phyloP scores from a whole-genome alignment of 2,329 filamentous ascomycete species.

The Monilinia laxa region DNA sequence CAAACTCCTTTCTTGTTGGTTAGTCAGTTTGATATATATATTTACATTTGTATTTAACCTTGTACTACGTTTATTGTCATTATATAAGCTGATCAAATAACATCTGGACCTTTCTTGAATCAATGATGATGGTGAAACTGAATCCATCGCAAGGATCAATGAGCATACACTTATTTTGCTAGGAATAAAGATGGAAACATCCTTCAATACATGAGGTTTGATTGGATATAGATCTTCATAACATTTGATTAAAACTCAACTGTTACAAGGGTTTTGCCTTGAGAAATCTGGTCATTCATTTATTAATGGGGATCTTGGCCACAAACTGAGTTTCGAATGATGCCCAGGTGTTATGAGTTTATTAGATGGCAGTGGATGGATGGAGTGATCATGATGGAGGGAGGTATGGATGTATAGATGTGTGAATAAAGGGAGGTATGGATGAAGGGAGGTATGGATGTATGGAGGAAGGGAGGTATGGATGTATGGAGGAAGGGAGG shows the following conservation, averaged over 20 bases:
- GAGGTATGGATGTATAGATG: no score
- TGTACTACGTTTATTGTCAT: no score
- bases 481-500: no score
- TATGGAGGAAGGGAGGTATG: no score
- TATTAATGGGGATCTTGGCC: background rate
- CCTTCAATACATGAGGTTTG: background rate
- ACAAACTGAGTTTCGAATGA: slow-evolving; percentile 6
- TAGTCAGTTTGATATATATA: slow-evolving; percentile 7
- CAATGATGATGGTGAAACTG: slow-evolving; percentile 18
- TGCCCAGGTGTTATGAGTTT: background rate
- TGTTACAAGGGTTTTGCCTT: slow-evolving; percentile 11
- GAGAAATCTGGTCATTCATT: slow-evolving; percentile 13
- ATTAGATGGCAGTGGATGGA: no score
- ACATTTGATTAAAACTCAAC: background rate
- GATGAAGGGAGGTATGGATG: no score
- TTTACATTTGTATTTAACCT: no score
- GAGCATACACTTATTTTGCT: background rate
- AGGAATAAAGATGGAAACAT: slow-evolving; percentile 9
- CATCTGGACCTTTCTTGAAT: slow-evolving; percentile 16
- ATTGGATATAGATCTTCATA: slow-evolving; percentile 15
- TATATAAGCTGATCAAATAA: slow-evolving; percentile 2
- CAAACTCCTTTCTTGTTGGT: slow-evolving; percentile 11
- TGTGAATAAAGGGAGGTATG: no score
- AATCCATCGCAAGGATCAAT: slow-evolving; percentile 10
- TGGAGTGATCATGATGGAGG: background rate